Percentiles rank a stretch among this genome's conserved stretches.
Conservation (phyloP, 2,329 filamentous ascomycete genomes). For the Blumeria graminis region DNA sequence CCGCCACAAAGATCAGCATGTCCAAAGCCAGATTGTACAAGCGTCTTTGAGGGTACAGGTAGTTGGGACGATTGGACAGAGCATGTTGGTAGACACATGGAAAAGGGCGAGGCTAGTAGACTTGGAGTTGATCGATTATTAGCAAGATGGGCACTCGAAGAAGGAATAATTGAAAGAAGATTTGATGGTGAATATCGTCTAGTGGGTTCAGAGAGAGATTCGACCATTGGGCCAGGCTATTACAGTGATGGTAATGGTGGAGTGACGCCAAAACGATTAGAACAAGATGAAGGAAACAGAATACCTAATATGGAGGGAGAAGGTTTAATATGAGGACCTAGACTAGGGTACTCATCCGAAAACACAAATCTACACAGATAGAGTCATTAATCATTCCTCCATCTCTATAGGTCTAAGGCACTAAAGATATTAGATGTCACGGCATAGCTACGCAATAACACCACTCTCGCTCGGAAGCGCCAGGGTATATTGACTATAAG, state of each 20-base stretch:
- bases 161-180: constrained; percentile 35
- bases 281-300: constrained; percentile 7
- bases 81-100: constrained; percentile 75
- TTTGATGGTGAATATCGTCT: constrained; percentile 32
- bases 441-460: no score
- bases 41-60: constrained; percentile 41
- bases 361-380: no score
- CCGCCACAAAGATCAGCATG: constrained; percentile 51
- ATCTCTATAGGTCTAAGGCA: no score
- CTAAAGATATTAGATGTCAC: no score
- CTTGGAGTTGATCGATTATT: constrained; percentile 33
- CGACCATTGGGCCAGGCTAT: constrained; percentile 11
- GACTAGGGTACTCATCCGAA: no score
- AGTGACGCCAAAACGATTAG: constrained; percentile 8
- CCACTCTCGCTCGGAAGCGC: no score
- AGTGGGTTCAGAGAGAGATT: constrained; percentile 20
- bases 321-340: not conserved
- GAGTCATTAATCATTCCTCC: no score
- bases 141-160: constrained; percentile 36
- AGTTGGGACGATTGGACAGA: constrained; percentile 86
- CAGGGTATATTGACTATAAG: no score
- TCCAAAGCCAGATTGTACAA: constrained; percentile 44
- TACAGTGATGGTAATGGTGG: constrained; percentile 14
- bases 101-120: constrained; percentile 37
- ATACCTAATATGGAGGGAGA: not conserved